These are phyloP conservation scores for Benincasa hispida DNA, from an alignment of 306 rosid genomes.

Conservation along the genomic window DNA sequence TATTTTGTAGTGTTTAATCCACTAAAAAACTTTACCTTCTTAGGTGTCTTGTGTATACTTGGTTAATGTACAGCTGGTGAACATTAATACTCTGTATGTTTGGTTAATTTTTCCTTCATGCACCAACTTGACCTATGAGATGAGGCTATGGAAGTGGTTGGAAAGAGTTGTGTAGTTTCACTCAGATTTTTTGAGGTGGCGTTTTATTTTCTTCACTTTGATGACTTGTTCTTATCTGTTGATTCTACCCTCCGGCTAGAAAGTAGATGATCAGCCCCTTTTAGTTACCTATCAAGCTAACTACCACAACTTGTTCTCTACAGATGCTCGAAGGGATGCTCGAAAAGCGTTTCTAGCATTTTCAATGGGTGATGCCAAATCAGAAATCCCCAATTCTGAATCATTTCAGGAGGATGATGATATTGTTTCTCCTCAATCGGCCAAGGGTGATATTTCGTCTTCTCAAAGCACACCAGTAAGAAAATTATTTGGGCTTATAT, in stretches of 20 bases:
- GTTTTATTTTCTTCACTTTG: not conserved
- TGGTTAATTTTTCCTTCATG: not conserved
- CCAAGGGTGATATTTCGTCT: conserved; percentile 34
- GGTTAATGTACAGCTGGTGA: not conserved
- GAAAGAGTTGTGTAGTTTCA: not conserved
- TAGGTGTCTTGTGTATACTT: not conserved
- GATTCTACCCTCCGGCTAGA: conserved; percentile 4
- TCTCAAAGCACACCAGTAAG: conserved; percentile 73
- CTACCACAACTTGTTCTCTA: conserved; percentile 5
- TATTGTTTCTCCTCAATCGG: conserved; percentile 28
- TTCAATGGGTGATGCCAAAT: conserved; percentile 45
- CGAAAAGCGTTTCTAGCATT: conserved; percentile 86
- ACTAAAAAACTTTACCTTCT: not conserved
- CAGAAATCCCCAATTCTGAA: conserved; percentile 27
- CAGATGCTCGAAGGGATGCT: conserved; percentile 86
- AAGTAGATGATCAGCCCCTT: not conserved
- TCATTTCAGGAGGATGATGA: conserved; percentile 22
- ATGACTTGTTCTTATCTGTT: not conserved
- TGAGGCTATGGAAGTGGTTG: not conserved
- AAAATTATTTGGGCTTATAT: not conserved
- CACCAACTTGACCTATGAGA: not conserved
- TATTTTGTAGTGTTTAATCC: not conserved
- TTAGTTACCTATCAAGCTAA: not conserved
- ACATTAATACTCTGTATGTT: not conserved
- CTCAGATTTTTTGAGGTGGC: not conserved